These are phyloP conservation scores for Paramecium primaurelia DNA, from an alignment of 73 alveolate species.

Conservation along the genomic window DNA sequence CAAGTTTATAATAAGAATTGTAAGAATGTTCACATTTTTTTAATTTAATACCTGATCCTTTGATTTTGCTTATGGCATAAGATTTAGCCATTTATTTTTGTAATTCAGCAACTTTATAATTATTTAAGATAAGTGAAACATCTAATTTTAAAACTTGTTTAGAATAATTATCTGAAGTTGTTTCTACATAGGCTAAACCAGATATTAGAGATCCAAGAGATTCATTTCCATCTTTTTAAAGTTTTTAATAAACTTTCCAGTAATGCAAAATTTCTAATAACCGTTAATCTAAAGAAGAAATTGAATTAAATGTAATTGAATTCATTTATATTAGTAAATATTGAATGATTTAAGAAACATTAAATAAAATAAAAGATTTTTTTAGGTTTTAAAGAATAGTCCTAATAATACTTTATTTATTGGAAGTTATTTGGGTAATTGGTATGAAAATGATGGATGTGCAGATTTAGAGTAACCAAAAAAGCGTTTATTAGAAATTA, in stretches of 20 bases:
- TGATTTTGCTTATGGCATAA: not conserved
- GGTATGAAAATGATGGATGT: not conserved
- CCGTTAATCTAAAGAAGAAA: not conserved
- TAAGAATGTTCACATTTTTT: slow-evolving; percentile 12
- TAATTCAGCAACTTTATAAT: not conserved
- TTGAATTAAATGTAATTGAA: not conserved
- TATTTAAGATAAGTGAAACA: not conserved
- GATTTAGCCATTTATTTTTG: not conserved
- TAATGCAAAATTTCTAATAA: not conserved
- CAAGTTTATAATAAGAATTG: not conserved
- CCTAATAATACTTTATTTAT: not conserved
- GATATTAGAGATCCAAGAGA: not conserved
- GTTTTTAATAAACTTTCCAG: slow-evolving; percentile 17
- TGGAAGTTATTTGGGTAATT: not conserved
- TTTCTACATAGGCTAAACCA: not conserved
- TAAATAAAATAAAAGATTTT: not conserved
- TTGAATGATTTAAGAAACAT: not conserved
- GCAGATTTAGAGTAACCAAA: not conserved
- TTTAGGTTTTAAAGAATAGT: not conserved
- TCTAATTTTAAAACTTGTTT: not conserved
- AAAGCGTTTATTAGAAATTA: not conserved
- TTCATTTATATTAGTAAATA: not conserved
- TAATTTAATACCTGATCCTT: slow-evolving; percentile 3
- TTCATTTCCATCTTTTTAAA: slow-evolving; percentile 32
- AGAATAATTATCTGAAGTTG: not conserved